Base-by-base conservation (phyloP, 2,329 filamentous ascomycete genomes). In the Xylaria sp. region DNA sequence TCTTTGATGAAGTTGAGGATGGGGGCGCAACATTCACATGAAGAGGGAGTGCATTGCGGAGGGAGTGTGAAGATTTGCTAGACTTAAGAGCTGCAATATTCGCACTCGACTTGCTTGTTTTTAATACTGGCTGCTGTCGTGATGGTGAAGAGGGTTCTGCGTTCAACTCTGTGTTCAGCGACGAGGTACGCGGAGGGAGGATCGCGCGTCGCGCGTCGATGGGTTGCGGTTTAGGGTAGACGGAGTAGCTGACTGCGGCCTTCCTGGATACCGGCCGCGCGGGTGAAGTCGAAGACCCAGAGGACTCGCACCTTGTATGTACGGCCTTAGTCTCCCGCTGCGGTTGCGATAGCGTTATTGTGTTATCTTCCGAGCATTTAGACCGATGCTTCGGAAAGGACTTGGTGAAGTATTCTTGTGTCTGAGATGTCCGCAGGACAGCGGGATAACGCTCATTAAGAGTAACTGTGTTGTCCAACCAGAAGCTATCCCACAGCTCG, bases 401-500 rank as follows among this genome's bases (percentile, higher is more conserved):
- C 29, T 60, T 44, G 13, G 57, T 54, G 47, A 66, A 61, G 34
- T 60, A 63, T 24, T 65, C 61, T 1, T 54, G 53, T n/a, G 43
- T 50, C 22, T 48, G 52, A 19, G 53, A 50, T 18, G 61, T 44
- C 18, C 54, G 56, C 24, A 63, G 45, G 6, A 60, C 52, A 18
- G 59, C 57, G 11, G 56, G 58, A 24, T 66, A 58, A 13, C 63
- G 52, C 45, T 64, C 57, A 20, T 57, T 55, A 13, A 59, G 48
- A 26, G 39, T 50, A 26, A 24, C 26, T 38, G 39, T 37, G 34
- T 50, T 62, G 7, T 63, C 61, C 8, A 59, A 69, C 79, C 78
- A 81, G 63, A 81, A 83, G 48, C 70, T 77, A 61, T 82, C 77
- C 79, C 80, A 83, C 2, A 81, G 64, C 60, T 79, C 74, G 21